phyloP scores from a whole-genome alignment of 2,329 filamentous ascomycete genomes.

The Penicillium aurantiogriseum region DNA sequence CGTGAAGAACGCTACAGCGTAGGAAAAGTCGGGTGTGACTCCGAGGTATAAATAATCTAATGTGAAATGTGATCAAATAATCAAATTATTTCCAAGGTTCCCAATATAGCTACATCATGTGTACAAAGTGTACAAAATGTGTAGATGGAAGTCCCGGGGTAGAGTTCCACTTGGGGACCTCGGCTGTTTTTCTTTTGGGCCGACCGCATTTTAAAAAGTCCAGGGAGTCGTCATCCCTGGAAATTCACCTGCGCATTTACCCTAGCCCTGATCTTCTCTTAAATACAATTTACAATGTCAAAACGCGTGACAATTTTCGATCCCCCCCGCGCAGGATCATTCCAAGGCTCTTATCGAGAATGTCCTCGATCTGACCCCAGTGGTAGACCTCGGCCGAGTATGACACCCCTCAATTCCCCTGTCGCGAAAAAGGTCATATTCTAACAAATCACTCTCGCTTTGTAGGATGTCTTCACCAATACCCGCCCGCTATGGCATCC shows the following conservation, averaged over 20 bases:
- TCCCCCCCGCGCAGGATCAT: constrained; percentile 68
- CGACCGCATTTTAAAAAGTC: constrained; percentile 13
- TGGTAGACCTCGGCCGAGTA: constrained; percentile 61
- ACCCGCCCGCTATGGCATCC: constrained; percentile 90
- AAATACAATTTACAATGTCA: constrained; percentile 21
- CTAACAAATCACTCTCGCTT: background rate
- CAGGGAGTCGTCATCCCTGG: constrained; percentile 10
- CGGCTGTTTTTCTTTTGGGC: constrained; percentile 10
- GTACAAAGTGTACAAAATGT: no score
- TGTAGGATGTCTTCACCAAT: constrained; percentile 89
- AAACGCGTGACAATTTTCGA: constrained; percentile 63
- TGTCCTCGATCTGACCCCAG: constrained; percentile 77
- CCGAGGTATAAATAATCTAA: background rate
- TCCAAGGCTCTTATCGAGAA: constrained; percentile 82
- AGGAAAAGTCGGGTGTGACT: background rate
- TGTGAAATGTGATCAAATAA: background rate
- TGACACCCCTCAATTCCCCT: constrained; percentile 27
- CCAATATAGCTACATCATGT: background rate
- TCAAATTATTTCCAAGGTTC: background rate
- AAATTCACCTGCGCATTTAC: background rate
- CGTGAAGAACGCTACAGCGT: background rate
- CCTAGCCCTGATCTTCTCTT: background rate
- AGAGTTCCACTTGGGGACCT: constrained; percentile 15
- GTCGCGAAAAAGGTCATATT: background rate
- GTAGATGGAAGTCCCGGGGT: background rate